Percentiles rank a stretch among this genome's conserved stretches.
These are phyloP conservation scores for Phoma herbarum DNA, from an alignment of 2,329 filamentous ascomycete species.

Conservation along the genomic window DNA sequence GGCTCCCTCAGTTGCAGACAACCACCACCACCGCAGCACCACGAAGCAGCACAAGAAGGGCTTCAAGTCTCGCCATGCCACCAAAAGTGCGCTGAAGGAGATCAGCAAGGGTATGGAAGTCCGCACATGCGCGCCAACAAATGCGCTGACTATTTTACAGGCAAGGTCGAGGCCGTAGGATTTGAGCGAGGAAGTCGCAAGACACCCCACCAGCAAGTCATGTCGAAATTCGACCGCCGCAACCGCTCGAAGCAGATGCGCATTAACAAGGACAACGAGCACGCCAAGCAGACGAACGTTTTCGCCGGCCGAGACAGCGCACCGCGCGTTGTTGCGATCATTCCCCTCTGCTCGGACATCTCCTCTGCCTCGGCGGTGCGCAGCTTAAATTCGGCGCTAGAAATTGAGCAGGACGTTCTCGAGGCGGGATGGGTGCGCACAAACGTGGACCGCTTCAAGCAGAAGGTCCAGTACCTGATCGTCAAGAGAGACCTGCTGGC, in stretches of 20 bases:
- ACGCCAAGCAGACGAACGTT: slow-evolving; percentile 78
- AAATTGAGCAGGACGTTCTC: slow-evolving; percentile 73
- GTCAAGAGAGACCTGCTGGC: slow-evolving; percentile 76
- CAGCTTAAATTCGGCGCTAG: slow-evolving; percentile 79
- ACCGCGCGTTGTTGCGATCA: slow-evolving; percentile 84
- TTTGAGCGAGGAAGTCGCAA: slow-evolving; percentile 78
- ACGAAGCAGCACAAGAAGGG: slow-evolving; percentile 88
- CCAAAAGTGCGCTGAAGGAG: slow-evolving; percentile 87
- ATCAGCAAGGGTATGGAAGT: slow-evolving; percentile 74
- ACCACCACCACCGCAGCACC: slow-evolving; percentile 89
- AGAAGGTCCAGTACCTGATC: slow-evolving; percentile 87
- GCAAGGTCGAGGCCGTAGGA: slow-evolving; percentile 71
- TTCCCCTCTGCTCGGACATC: slow-evolving; percentile 80
- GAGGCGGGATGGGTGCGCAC: slow-evolving; percentile 69
- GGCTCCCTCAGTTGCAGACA: slow-evolving; percentile 64
- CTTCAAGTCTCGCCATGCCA: slow-evolving; percentile 91
- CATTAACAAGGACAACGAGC: slow-evolving; percentile 81
- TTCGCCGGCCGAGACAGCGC: slow-evolving; percentile 89
- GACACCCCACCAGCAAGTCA: slow-evolving; percentile 93
- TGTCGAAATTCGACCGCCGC: slow-evolving; percentile 94
- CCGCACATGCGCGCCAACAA: neutral
- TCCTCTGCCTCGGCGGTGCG: slow-evolving; percentile 73
- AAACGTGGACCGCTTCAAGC: slow-evolving; percentile 89
- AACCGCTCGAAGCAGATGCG: slow-evolving; percentile 95
- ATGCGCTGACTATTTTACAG: slow-evolving; percentile 56